Conservation (phyloP, 2,329 filamentous ascomycete genomes). For the Pyricularia pennisetigena region DNA sequence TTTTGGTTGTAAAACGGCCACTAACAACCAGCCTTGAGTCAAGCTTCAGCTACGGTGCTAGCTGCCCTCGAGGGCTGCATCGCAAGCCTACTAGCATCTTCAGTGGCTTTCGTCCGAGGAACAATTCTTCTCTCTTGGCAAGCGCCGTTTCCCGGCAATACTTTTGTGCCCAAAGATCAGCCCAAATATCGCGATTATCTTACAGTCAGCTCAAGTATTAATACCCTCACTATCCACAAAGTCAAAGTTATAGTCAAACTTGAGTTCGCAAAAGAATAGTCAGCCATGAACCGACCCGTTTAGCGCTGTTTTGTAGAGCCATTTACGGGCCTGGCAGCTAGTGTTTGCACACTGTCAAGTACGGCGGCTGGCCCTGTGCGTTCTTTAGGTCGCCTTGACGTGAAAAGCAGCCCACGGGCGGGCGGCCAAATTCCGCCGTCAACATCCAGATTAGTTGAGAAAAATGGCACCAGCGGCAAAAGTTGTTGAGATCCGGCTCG, state of each 20-base stretch:
- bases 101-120: background rate
- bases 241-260: too few relatives aligned
- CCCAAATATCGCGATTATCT: background rate
- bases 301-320: background rate
- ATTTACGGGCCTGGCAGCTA: background rate
- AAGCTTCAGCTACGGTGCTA: background rate
- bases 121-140: background rate
- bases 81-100: background rate
- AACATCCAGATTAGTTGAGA: background rate
- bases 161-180: background rate
- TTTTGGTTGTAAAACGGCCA: background rate
- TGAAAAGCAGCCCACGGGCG: background rate
- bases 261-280: background rate
- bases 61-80: background rate
- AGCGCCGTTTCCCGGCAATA: background rate
- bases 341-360: background rate
- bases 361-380: background rate
- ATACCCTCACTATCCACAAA: too few relatives aligned
- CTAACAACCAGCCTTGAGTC: background rate
- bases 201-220: background rate
- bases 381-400: background rate
- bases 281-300: background rate
- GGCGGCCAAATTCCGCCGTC: background rate
- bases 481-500: background rate
- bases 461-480: background rate